Conservation (phyloP, 805 yeast genomes). For the Sugiyamaella mastotermitis region DNA sequence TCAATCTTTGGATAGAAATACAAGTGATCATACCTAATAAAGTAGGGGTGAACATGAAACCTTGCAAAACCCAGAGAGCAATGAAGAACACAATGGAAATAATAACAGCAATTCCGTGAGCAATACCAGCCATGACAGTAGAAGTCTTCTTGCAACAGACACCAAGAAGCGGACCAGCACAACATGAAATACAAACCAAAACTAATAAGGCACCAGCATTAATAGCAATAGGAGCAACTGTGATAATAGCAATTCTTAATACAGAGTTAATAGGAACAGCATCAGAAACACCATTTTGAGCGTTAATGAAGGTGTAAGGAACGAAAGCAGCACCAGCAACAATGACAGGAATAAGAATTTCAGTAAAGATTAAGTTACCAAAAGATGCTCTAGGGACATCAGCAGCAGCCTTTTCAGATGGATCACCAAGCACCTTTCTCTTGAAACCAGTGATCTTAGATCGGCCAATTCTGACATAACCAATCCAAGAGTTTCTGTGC, state of each 20-base stretch:
- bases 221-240: conserved; percentile 86
- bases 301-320: conserved; percentile 75
- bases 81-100: conserved; percentile 83
- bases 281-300: conserved; percentile 72
- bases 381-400: conserved; percentile 73
- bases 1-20: conserved; percentile 79
- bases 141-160: conserved; percentile 96
- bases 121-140: conserved; percentile 89
- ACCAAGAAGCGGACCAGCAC: conserved; percentile 94
- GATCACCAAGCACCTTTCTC: conserved; percentile 43
- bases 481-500: conserved; percentile 63
- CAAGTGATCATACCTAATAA: conserved; percentile 79
- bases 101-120: conserved; percentile 91
- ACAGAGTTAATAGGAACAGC: conserved; percentile 47
- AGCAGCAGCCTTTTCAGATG: conserved; percentile 58
- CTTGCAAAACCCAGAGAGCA: conserved; percentile 95
- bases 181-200: conserved; percentile 81
- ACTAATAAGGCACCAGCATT: conserved; percentile 79
- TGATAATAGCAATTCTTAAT: conserved; percentile 49
- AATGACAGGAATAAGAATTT: conserved; percentile 65
- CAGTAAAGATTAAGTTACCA: conserved; percentile 71
- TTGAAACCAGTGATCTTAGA: conserved; percentile 82
- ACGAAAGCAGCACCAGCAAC: conserved; percentile 62
- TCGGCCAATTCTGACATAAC: conserved; percentile 55
- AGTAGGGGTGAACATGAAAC: conserved; percentile 83